These are phyloP conservation scores for Exophiala xenobiotica DNA, from an alignment of 2,329 filamentous ascomycete species.

Conservation along the genomic window DNA sequence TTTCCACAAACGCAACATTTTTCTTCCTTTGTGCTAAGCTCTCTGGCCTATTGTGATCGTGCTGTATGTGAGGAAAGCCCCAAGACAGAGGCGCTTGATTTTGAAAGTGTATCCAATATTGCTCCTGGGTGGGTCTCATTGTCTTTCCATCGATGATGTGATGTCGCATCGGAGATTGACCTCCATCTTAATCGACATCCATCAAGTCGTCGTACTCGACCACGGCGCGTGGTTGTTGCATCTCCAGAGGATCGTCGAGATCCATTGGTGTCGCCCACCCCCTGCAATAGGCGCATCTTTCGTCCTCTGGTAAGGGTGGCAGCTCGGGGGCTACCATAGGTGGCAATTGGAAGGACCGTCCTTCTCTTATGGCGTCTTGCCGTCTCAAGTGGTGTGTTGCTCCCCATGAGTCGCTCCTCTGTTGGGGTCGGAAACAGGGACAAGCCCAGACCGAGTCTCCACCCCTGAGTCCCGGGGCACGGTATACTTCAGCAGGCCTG, in stretches of 20 bases:
- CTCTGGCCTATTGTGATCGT: no score
- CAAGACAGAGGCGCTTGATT: no score
- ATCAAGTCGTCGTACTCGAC: background rate
- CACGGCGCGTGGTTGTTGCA: background rate
- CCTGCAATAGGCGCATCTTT: conserved; percentile 1
- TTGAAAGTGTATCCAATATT: no score
- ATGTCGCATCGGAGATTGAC: no score
- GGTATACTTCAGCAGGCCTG: background rate
- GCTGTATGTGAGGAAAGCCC: no score
- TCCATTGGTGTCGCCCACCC: conserved; percentile 5
- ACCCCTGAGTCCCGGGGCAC: background rate
- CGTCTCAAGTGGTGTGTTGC: background rate
- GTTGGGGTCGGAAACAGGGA: background rate
- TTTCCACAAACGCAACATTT: no score
- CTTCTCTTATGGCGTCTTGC: background rate
- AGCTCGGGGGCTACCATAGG: background rate
- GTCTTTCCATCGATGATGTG: no score
- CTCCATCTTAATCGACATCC: background rate
- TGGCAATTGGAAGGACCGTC: conserved; percentile 4
- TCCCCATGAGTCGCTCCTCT: background rate
- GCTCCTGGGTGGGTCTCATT: no score
- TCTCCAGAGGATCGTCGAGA: background rate
- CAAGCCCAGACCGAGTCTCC: conserved; percentile 3
- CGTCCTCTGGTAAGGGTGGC: background rate
- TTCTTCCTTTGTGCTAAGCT: no score